A percentile compares a stretch with the other conserved stretches of the same genome.
phyloP scores from a whole-genome alignment of 192 early-diverging fungal species.

The Coemansia sp. region DNA sequence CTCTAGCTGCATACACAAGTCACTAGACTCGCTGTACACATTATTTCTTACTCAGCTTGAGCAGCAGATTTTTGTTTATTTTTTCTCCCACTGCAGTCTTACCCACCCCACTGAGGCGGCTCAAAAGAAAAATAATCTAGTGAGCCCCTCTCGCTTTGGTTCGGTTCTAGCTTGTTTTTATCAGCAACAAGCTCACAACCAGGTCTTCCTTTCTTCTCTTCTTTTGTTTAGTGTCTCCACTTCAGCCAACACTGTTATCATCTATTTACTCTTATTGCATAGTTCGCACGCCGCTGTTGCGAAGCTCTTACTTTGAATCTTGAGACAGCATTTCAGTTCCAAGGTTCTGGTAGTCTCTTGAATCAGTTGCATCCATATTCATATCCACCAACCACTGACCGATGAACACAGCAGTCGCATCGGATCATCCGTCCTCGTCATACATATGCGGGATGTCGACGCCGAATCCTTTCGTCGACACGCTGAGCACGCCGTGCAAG shows the following conservation, averaged over 20 bases:
- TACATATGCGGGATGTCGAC: conserved; percentile 23
- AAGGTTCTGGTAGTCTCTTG: neutral
- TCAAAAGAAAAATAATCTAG: too few species aligned
- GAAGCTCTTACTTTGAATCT: neutral
- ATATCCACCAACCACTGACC: neutral
- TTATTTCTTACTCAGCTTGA: too few species aligned
- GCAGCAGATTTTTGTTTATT: conserved; percentile 3
- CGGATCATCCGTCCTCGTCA: conserved; percentile 25
- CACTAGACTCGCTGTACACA: too few species aligned
- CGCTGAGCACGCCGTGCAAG: conserved; percentile 10
- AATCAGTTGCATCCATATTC: conserved; percentile 1
- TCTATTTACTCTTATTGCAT: neutral
- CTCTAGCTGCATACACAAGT: neutral
- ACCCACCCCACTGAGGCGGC: neutral
- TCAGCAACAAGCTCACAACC: neutral
- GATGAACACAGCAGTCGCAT: conserved; percentile 28
- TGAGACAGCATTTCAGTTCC: neutral
- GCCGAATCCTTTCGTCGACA: conserved; percentile 31
- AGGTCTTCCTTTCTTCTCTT: conserved; percentile 2
- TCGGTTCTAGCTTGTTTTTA: neutral
- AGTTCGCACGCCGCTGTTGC: neutral
- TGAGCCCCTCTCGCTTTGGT: neutral
- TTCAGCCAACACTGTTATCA: neutral
- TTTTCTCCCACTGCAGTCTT: neutral
- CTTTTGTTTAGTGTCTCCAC: neutral